Evolutionary conservation across 83 land plant genomes (phyloP), one percentile per base, ranked within the genome.

Genomic region (Picea engelmannii): DNA sequence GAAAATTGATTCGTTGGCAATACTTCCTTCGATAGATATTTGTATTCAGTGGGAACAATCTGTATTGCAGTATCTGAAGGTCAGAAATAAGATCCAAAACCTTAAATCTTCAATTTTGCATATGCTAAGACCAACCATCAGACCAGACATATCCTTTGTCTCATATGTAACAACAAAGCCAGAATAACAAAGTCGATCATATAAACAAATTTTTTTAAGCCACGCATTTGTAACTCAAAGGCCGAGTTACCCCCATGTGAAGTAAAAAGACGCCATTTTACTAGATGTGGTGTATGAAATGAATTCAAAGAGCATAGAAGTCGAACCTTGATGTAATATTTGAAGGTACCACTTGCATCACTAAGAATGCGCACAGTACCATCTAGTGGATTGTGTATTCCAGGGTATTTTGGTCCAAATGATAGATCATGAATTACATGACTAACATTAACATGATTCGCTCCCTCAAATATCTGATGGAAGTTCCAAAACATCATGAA

Each of bases 371-470:
- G 84, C 12, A 47, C 81, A 49, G 93, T 98, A 35, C 87, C 97
- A 92, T 98, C 99, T 20, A 98, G 92, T 20, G 99, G 99, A 78
- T 98, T 98, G 76, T 98, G 99, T 64, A 98, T 89, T 55, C 99
- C 99, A 23, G 97, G 99, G 84, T 98, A 98, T 58, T 90, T 89
- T 24, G 99, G 99, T 65, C 99, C 99, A 87, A 98, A 98, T 18
- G 99, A 96, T 42, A 98, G 88, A 83, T 96, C 95, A 86, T 98
- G 97, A 80, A 98, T 95, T 9, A 93, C 66, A 81, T 96, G 99
- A 77, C 99, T 98, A 10, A 96, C 99, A 86, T 98, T 98, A 55
- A 98, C 99, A 76, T 94, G 90, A 16, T 47, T 87, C 20, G 88
- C 83, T 13, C 95, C 96, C 78, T 84, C 97, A 88, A 94, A 98